Evolutionary conservation across 495 filamentous ascomycete species (phyloP), one percentile per base, ranked within the genome.

Genomic region (Lepraria neglecta): DNA sequence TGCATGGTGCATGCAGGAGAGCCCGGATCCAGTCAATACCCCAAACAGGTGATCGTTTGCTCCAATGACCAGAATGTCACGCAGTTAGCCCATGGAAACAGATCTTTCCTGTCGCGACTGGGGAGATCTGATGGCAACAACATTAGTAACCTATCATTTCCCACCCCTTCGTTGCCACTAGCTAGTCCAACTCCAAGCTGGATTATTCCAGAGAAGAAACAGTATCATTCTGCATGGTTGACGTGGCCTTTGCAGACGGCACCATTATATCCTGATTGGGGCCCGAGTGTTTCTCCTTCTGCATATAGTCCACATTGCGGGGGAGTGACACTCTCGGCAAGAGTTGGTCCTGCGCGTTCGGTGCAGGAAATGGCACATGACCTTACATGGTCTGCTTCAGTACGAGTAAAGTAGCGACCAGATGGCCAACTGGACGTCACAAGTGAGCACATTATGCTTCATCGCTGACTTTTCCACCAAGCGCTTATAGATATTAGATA

Each of bases 121-220:
- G 12, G 28, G 31, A 27, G 21, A 43, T 27, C 58, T 52, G 15
- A 45, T 43, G 45, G 35, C 46, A 40, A 48, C 17, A n/a, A 1
- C 17, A 4, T 60, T 27, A 33, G 58, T 60, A 60, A 42, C 58
- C 58, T 51, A 52, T 50, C 57, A 40, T 28, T 40, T 40, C 28
- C 31, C 58, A 60, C 48, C 31, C 17, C 47, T 33, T 17, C 24
- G 24, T 51, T 31, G 28, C 58, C 35, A 12, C 12, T 38, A 38
- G 35, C 35, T 38, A 12, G 2, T 12, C 4, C 4, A 6, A 6
- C 12, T 12, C 35, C 7, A 38, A 38, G 4, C 12, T 7, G 35
- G 35, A 38, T 38, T 38, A 38, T 38, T 38, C 7, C 12, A 7
- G 9, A 38, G 4, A 12, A 38, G 35, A 38, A 38, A 7, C 35